Conservation (phyloP, 2,329 filamentous ascomycete species). For the Dichotomopilus funicola region DNA sequence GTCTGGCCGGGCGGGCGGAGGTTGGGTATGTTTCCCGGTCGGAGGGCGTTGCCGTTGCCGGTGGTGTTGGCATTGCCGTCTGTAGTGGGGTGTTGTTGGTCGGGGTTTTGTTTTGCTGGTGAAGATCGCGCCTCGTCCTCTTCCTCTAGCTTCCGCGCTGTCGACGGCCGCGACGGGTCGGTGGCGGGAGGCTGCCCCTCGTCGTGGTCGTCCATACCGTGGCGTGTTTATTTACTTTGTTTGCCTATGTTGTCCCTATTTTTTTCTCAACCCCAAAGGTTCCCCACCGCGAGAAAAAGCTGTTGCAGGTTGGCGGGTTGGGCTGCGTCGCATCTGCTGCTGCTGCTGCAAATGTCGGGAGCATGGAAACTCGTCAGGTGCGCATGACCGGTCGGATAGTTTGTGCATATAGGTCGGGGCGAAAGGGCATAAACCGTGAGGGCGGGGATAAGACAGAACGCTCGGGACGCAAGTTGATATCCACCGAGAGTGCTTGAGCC, state of each 20-base stretch:
- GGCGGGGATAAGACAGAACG: too few species aligned
- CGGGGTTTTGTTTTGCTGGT: conserved; percentile 15
- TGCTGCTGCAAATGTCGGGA: too few species aligned
- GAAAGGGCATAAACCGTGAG: too few species aligned
- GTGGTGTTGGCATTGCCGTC: background rate
- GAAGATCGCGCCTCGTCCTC: conserved; percentile 19
- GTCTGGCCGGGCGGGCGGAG: conserved; percentile 22
- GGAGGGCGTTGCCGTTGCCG: conserved; percentile 6
- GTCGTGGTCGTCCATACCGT: conserved; percentile 5
- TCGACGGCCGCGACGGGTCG: conserved; percentile 5
- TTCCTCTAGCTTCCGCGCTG: conserved; percentile 1
- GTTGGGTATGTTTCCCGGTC: conserved; percentile 23
- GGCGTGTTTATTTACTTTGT: background rate
- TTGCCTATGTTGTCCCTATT: too few species aligned
- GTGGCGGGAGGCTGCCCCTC: conserved; percentile 1
- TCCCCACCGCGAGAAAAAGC: background rate
- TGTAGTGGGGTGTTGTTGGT: conserved; percentile 15
- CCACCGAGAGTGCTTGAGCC: too few species aligned
- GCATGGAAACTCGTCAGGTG: too few species aligned
- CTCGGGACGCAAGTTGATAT: too few species aligned
- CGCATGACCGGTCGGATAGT: too few species aligned
- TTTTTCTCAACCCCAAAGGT: too few species aligned
- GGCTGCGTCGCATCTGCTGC: background rate
- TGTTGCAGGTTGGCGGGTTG: background rate
- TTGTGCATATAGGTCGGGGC: too few species aligned